A percentile compares a stretch with the other conserved stretches of the same genome.
phyloP scores from a whole-genome alignment of 148 eudicot species.

The Cornus kousa region DNA sequence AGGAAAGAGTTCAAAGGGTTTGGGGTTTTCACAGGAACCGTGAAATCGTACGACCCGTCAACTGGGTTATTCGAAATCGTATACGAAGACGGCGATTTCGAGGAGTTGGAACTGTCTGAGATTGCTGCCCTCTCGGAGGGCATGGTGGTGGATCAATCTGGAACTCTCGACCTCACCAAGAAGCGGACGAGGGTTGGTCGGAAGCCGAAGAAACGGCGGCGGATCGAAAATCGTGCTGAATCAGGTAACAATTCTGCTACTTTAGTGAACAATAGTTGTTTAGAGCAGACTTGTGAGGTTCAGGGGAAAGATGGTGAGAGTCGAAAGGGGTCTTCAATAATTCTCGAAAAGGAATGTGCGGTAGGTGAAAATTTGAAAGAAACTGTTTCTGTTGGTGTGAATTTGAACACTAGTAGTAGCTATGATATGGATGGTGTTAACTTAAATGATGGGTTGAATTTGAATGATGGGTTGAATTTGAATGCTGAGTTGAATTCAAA shows the following conservation, averaged over 20 bases:
- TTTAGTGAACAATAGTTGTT: slow-evolving; percentile 17
- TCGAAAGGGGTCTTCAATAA: neutral
- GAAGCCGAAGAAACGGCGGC: slow-evolving; percentile 45
- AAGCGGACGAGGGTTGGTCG: slow-evolving; percentile 25
- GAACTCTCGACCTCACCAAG: slow-evolving; percentile 10
- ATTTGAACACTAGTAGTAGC: slow-evolving; percentile 1
- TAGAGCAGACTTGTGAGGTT: slow-evolving; percentile 12
- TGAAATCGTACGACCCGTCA: slow-evolving; percentile 50
- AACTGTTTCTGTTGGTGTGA: slow-evolving; percentile 19
- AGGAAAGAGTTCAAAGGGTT: slow-evolving; percentile 53
- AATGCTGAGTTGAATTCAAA: slow-evolving; percentile 44
- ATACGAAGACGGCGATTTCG: slow-evolving; percentile 70
- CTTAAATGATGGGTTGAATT: slow-evolving; percentile 52
- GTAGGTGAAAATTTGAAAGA: slow-evolving; percentile 16
- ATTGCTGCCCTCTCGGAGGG: slow-evolving; percentile 24
- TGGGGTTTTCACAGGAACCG: slow-evolving; percentile 50
- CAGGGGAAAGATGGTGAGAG: neutral
- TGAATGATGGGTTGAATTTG: slow-evolving; percentile 56
- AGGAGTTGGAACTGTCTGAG: slow-evolving; percentile 40
- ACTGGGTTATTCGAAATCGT: slow-evolving; percentile 48
- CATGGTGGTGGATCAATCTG: slow-evolving; percentile 17
- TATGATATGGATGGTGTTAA: slow-evolving; percentile 30
- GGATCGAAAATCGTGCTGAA: slow-evolving; percentile 16
- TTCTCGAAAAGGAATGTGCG: slow-evolving; percentile 10
- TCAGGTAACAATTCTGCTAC: slow-evolving; percentile 38